These are phyloP conservation scores for Penicillium egyptiacum DNA, from an alignment of 495 filamentous ascomycete species.

Conservation along the genomic window DNA sequence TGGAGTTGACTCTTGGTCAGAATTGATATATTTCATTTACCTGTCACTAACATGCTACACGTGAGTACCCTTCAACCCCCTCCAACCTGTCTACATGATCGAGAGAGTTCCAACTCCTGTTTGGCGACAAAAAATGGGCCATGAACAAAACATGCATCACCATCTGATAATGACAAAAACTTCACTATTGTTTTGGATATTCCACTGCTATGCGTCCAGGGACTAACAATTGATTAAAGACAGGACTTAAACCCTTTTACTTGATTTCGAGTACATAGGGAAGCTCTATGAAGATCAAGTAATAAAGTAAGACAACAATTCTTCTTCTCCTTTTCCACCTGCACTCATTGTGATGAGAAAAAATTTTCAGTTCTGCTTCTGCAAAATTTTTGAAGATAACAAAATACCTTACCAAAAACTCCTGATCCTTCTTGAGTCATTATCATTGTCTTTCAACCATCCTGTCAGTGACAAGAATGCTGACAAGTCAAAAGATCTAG, in stretches of 20 bases:
- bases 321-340: conserved; percentile 7
- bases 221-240: conserved; percentile 23
- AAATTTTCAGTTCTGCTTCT: conserved; percentile 92
- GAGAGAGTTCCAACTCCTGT: conserved; percentile 62
- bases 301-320: conserved; percentile 25
- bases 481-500: conserved; percentile 23
- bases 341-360: conserved; percentile 69
- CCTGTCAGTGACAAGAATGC: conserved; percentile 4
- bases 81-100: conserved; percentile 51
- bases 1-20: conserved; percentile 9
- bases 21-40: neutral
- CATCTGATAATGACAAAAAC: conserved; percentile 71
- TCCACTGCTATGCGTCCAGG: conserved; percentile 7
- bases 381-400: conserved; percentile 76
- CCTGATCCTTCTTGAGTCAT: conserved; percentile 40
- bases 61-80: conserved; percentile 29
- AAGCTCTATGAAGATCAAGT: conserved; percentile 7
- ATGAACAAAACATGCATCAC: conserved; percentile 97
- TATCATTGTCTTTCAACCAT: conserved; percentile 6
- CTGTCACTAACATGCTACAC: conserved; percentile 20
- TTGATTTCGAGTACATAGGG: conserved; percentile 4
- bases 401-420: conserved; percentile 74
- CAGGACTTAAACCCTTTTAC: neutral
- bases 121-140: conserved; percentile 85
- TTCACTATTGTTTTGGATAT: conserved; percentile 22